Conservation (phyloP, 1,284 basidiomycete genomes). For the Trametes pubescens region DNA sequence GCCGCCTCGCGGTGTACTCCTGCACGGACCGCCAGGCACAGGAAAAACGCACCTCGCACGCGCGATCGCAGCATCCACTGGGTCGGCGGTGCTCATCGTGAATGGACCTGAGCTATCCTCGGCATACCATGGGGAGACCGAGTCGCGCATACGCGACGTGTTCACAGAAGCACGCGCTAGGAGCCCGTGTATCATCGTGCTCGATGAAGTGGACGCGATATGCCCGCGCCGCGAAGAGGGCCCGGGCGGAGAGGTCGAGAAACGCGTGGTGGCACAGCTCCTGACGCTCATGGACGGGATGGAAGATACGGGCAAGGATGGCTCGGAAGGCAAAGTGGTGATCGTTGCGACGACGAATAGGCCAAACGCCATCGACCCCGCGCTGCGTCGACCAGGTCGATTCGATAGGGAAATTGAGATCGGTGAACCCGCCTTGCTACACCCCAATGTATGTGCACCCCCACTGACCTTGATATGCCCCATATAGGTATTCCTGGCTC, state of each 20-base stretch:
- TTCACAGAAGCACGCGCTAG: conserved; percentile 86
- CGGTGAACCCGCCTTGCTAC: conserved; percentile 55
- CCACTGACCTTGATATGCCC: conserved; percentile 6
- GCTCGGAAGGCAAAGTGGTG: conserved; percentile 71
- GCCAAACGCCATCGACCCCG: conserved; percentile 97
- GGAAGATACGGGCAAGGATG: conserved; percentile 58
- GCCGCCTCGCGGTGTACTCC: conserved; percentile 88
- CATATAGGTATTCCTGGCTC: conserved; percentile 86
- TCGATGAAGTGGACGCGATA: conserved; percentile 97
- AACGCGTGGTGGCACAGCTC: conserved; percentile 94
- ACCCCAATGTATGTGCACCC: neutral
- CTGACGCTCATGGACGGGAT: conserved; percentile 97
- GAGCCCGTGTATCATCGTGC: conserved; percentile 91
- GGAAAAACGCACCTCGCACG: conserved; percentile 95
- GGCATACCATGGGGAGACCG: conserved; percentile 97
- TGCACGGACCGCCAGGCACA: conserved; percentile 94
- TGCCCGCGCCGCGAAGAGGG: conserved; percentile 91
- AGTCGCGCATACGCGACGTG: conserved; percentile 88
- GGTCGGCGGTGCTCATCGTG: conserved; percentile 85
- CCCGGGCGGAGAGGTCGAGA: conserved; percentile 92
- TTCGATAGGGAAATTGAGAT: conserved; percentile 99
- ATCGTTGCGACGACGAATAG: conserved; percentile 98
- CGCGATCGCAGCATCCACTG: conserved; percentile 85
- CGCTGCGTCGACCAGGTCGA: conserved; percentile 90
- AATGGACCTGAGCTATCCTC: conserved; percentile 96